Evolutionary conservation across 2,329 filamentous ascomycete species (phyloP).

Genomic region (Diplodia seriata): DNA sequence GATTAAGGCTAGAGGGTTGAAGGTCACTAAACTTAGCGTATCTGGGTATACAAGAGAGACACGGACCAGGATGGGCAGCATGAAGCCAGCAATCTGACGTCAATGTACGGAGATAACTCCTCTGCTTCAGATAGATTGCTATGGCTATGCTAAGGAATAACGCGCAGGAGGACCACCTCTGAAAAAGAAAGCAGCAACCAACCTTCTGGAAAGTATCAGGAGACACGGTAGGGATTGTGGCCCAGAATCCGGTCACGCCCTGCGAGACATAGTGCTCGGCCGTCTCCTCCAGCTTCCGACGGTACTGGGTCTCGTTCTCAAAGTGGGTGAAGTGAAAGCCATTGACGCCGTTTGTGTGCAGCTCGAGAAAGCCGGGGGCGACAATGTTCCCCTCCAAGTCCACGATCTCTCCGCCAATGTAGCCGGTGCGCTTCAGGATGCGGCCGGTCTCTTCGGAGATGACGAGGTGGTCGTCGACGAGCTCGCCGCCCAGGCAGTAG

Average conservation of each 20-base stretch:
- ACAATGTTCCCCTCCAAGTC: slow-evolving; percentile 60
- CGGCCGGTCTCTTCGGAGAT: slow-evolving; percentile 54
- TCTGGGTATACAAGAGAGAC: too few species aligned
- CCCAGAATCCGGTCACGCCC: slow-evolving; percentile 62
- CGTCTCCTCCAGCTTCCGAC: slow-evolving; percentile 54
- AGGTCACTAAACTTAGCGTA: neutral
- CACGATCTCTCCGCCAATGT: slow-evolving; percentile 54
- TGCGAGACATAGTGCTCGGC: slow-evolving; percentile 58
- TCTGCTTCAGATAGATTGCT: neutral
- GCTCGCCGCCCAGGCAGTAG: slow-evolving; percentile 52
- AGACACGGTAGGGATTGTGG: slow-evolving; percentile 60
- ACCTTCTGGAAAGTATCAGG: slow-evolving; percentile 56
- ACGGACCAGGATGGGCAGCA: too few species aligned
- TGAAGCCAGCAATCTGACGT: neutral
- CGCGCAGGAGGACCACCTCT: too few species aligned
- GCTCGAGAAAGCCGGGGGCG: slow-evolving; percentile 62
- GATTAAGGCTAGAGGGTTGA: neutral
- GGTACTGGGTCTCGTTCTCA: slow-evolving; percentile 52
- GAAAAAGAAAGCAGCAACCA: neutral
- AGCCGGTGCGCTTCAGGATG: slow-evolving; percentile 52
- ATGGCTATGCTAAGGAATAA: neutral
- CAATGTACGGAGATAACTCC: neutral
- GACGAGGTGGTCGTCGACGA: slow-evolving; percentile 54
- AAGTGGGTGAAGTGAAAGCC: slow-evolving; percentile 64
- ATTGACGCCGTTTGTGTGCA: slow-evolving; percentile 62